Base-by-base conservation (phyloP, 202 grass and related monocot genomes). In the Carex arenaria region DNA sequence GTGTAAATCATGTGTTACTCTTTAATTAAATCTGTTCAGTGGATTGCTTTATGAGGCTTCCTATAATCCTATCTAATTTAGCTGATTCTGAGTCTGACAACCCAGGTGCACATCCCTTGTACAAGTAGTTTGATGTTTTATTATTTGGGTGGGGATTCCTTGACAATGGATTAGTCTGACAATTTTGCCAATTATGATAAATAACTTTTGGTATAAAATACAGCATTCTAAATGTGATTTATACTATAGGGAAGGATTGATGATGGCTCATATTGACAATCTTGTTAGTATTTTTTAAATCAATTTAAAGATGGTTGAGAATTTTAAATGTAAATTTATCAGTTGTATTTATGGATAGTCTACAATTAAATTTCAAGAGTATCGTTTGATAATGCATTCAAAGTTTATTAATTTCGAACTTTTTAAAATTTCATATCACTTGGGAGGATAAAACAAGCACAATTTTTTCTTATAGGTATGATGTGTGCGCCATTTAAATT, bases 1-100 rank as follows among this genome's bases (percentile, higher is more conserved):
- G 31, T 60, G 51, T 78, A 59, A 77, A 77, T 77, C 72, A 34
- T 57, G 72, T 53, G 72, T 53, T 73, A 73, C 11, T 32, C 47
- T 26, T 72, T 72, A 55, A 32, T n/a, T 76, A 56, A 74, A 74
- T 74, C 71, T 17, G 70, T 47, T 4, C 26, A 74, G 17, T 52
- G 4, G 12, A 53, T 77, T 77, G 14, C 2, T 59, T 59, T 77
- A 12, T 76, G 10, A 59, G 12, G 30, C n/a, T 57, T 34, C 1
- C 26, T 26, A 26, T 26, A 26, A 26, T 26, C 26, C 26, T n/a
- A 76, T 56, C 52, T 14, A 56, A n/a, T 7, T 26, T 57, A 57
- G 3, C 15, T 0, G 7, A 7, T 57, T 10, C 3, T 10, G 14
- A 17, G 12, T 67, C 1, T 19, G 67, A 45, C 36, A 20, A 23